Evolutionary conservation across 2,329 filamentous ascomycete species (phyloP), one percentile per base, ranked within the genome.

Genomic region (Colletotrichum euphorbiae): DNA sequence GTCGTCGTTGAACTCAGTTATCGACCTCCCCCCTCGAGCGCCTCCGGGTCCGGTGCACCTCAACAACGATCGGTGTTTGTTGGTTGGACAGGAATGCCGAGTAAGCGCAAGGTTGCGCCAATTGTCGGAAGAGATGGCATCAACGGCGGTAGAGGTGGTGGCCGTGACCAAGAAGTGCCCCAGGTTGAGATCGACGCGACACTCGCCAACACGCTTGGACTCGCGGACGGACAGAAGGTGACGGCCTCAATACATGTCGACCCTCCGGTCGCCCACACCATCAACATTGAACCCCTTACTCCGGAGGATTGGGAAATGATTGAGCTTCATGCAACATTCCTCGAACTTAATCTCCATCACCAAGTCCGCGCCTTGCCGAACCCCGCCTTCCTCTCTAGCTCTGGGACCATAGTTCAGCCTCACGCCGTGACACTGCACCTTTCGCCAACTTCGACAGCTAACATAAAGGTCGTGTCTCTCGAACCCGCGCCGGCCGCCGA

Each of bases 221-320:
- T 98, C 58, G 83, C 82, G 59, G 93, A 97, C 71, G 94, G 93
- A 56, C 92, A 94, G 76, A 97, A 93, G 81, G 88, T 95, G 75
- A 85, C 83, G 71, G 83, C 82, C 52, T 85, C 81, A 40, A 85
- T 99, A 71, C 96, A 99, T 78, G 82, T 98, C 71, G 94, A 99
- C 77, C 95, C 95, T 55, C 94, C 94, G 2, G 82, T 96, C 71
- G 93, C 94, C 55, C 93, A 98, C 78, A 98, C 94, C 2, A 91
- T 99, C 79, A 94, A 98, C 77, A 98, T 99, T 73, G 97, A 99
- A 78, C 96, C 96, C 38, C 81, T 98, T 74, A 98, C 96, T 0
- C 90, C 95, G 1, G 93, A 97, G 67, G 96, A 99, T 77, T 99
- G 96, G 96, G 96, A 99, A 80, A 97, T 98, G 74, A 98, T 99